Percentiles rank a stretch among this genome's conserved stretches.
These are phyloP conservation scores for Lasiosphaeria ovina DNA, from an alignment of 495 filamentous ascomycete genomes.

Conservation along the genomic window DNA sequence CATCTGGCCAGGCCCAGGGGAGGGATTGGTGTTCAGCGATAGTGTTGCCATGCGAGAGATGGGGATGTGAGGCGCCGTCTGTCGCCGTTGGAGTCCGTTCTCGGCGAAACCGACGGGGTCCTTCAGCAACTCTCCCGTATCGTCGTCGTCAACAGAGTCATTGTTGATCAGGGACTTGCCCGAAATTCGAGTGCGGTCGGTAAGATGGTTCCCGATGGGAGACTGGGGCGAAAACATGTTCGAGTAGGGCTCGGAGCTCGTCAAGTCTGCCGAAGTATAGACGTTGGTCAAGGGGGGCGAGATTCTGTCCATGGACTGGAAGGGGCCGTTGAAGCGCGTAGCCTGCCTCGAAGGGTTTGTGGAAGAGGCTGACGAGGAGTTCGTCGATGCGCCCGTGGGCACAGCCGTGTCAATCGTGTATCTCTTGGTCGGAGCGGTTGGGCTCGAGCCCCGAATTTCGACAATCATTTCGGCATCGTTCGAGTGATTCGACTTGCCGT, in stretches of 20 bases:
- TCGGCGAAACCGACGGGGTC: conserved; percentile 83
- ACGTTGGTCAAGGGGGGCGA: conserved; percentile 58
- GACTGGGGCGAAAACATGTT: conserved; percentile 82
- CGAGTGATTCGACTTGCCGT: conserved; percentile 75
- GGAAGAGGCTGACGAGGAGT: conserved; percentile 49
- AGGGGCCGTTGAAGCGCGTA: conserved; percentile 74
- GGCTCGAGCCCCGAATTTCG: conserved; percentile 57
- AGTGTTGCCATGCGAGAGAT: conserved; percentile 68
- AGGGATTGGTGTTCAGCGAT: conserved; percentile 64
- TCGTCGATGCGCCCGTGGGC: conserved; percentile 25
- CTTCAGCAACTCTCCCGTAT: conserved; percentile 78
- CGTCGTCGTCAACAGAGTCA: conserved; percentile 74
- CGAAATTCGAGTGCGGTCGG: conserved; percentile 65
- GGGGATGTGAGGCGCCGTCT: conserved; percentile 73
- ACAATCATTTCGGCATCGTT: conserved; percentile 79
- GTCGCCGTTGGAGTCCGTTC: conserved; percentile 65
- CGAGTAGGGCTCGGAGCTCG: conserved; percentile 63
- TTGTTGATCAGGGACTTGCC: conserved; percentile 86
- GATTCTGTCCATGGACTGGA: conserved; percentile 70
- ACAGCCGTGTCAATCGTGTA: conserved; percentile 38
- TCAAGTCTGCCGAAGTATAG: conserved; percentile 57
- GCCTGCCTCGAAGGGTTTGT: conserved; percentile 64
- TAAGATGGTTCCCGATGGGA: conserved; percentile 72
- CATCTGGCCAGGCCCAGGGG: conserved; percentile 46
- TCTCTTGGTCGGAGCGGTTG: conserved; percentile 35